These are phyloP conservation scores for Stygiomarasmius scandens DNA, from an alignment of 1,284 basidiomycete species.

Conservation along the genomic window DNA sequence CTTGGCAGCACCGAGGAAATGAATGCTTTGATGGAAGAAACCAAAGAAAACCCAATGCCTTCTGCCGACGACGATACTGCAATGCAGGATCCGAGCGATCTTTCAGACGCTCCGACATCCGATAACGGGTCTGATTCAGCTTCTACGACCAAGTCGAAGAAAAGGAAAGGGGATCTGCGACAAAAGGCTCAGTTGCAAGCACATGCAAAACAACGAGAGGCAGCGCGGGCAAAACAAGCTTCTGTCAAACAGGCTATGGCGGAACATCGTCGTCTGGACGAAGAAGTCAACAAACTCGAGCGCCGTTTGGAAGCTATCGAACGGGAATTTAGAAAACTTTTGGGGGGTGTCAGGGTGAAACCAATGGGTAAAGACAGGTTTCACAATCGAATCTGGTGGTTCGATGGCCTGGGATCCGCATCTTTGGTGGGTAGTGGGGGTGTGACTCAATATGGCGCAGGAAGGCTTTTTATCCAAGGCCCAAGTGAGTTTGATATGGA, in stretches of 20 bases:
- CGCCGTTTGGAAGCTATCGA: slow-evolving; percentile 85
- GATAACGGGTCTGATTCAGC: slow-evolving; percentile 59
- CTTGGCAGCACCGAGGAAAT: slow-evolving; percentile 70
- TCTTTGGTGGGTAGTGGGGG: slow-evolving; percentile 75
- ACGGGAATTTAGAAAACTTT: slow-evolving; percentile 87
- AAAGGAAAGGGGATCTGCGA: slow-evolving; percentile 49
- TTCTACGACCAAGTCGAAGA: slow-evolving; percentile 40
- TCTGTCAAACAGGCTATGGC: slow-evolving; percentile 71
- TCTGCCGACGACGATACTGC: slow-evolving; percentile 52
- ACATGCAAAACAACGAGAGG: slow-evolving; percentile 76
- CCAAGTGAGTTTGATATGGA: slow-evolving; percentile 80
- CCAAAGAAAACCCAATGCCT: slow-evolving; percentile 47
- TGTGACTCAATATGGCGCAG: slow-evolving; percentile 83
- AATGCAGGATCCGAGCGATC: slow-evolving; percentile 67
- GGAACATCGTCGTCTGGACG: slow-evolving; percentile 82
- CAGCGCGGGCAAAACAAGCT: slow-evolving; percentile 71
- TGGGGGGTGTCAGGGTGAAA: slow-evolving; percentile 82
- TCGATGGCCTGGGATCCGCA: slow-evolving; percentile 91
- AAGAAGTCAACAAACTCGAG: slow-evolving; percentile 83
- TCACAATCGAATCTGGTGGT: slow-evolving; percentile 97
- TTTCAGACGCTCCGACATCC: slow-evolving; percentile 64
- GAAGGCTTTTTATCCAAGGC: slow-evolving; percentile 89
- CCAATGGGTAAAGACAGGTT: slow-evolving; percentile 93
- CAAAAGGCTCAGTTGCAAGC: slow-evolving; percentile 59
- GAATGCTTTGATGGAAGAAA: slow-evolving; percentile 60